Base-by-base conservation (phyloP, 2,329 filamentous ascomycete species). In the Arachnomyces sp. region DNA sequence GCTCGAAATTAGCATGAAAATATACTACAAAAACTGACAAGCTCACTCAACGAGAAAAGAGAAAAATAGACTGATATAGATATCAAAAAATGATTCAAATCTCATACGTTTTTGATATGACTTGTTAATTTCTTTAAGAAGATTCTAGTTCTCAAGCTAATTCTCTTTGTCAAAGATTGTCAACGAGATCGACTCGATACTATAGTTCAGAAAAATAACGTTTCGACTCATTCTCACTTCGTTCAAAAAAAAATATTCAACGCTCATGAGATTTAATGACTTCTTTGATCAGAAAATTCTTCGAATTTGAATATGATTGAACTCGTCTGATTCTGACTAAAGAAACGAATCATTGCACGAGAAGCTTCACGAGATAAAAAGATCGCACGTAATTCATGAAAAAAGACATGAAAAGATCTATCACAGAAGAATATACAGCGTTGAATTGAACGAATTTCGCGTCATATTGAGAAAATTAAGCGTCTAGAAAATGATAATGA, bases 131-230 rank as follows among this genome's bases (percentile, higher is more conserved):
- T 33, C 21, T 43, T 21, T 36, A 3, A 33, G 18, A 14, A 25
- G 21, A 38, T 31, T 32, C 37, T 31, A 25, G 14, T 28, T 28
- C 49, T 54, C 14, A 49, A 50, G 39, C 39, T 54, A 8, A 35
- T 54, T 15, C 48, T 43, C 2, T 54, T 54, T 45, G 45, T 39
- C 25, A 32, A 39, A 32, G 31, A 45, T 31, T 49, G 38, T 33
- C 7, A 37, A 25, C 31, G 34, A 11, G 39, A 42, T 39, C 29
- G 42, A 2, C 48, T 43, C 25, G 39, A 44, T 38, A 46, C 49
- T 11, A 36, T 52, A 9, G 43, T 53, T 39, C 43, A 50, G 44
- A 42, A 52, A 31, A 44, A 53, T 47, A 50, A 50, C 16, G 43
- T 48, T 17, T 37, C 46, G 15, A 16, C 45, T n/a, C 46, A 54